Conservation (phyloP, 169 alveolate genomes). For the Eimeria tenella region DNA sequence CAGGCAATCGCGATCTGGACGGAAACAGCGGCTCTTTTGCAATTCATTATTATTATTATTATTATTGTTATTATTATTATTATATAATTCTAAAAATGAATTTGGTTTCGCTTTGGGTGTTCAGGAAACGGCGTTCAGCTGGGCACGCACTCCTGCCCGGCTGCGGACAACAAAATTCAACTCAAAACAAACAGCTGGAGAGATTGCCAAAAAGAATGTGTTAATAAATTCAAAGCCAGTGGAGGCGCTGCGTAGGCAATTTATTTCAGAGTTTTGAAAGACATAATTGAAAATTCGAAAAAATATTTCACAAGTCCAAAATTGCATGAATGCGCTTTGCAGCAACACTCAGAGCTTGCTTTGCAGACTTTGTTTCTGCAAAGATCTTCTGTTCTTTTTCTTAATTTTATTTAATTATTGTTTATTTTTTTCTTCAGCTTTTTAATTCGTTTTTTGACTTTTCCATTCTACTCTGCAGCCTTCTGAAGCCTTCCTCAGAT, state of each 20-base stretch:
- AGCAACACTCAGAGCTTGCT: too few species aligned
- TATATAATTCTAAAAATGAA: neutral
- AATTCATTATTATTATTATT: too few species aligned
- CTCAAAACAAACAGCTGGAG: constrained; percentile 13
- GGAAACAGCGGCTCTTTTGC: too few species aligned
- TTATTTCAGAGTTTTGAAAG: neutral
- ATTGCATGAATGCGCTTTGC: too few species aligned
- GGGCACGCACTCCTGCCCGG: constrained; percentile 44
- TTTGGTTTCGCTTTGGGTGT: neutral
- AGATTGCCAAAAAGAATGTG: constrained; percentile 32
- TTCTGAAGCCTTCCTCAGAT: too few species aligned
- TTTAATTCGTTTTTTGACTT: too few species aligned
- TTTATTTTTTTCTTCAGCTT: too few species aligned
- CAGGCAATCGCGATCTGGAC: too few species aligned
- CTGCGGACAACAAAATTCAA: neutral
- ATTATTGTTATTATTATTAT: too few species aligned
- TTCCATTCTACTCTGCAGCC: too few species aligned
- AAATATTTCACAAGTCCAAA: neutral
- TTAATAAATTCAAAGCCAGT: neutral
- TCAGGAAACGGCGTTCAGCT: constrained; percentile 26
- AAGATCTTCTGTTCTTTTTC: neutral
- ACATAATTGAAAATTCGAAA: neutral
- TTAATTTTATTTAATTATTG: neutral
- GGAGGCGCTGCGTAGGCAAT: constrained; percentile 24
- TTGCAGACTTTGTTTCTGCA: neutral